Conservation (phyloP, 2,329 filamentous ascomycete genomes). For the Venturia effusa region DNA sequence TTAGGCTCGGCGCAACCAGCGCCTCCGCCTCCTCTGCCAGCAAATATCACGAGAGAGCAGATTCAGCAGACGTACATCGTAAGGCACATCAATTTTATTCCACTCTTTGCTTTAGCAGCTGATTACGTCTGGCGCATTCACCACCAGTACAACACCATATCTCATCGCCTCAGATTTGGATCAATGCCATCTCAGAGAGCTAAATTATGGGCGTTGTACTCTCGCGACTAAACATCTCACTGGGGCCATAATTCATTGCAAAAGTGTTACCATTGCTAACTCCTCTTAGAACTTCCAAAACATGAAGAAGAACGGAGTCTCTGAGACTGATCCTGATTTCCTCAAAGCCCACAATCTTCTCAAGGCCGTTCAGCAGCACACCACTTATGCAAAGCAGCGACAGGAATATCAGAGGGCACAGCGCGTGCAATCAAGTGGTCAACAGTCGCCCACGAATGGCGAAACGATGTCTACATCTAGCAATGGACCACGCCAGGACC, state of each 20-base stretch:
- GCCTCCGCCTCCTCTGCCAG: slow-evolving; percentile 14
- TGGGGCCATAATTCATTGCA: not conserved
- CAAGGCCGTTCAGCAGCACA: slow-evolving; percentile 54
- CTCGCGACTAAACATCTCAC: not conserved
- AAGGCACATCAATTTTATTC: slow-evolving; percentile 22
- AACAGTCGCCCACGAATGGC: slow-evolving; percentile 27
- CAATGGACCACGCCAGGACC: not conserved
- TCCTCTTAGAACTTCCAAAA: slow-evolving; percentile 38
- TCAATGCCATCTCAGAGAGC: not conserved
- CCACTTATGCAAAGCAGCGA: slow-evolving; percentile 38
- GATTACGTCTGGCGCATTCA: slow-evolving; percentile 12
- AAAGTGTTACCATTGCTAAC: not conserved
- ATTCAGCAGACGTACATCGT: slow-evolving; percentile 65
- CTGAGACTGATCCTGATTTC: slow-evolving; percentile 75
- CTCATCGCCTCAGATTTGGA: not conserved
- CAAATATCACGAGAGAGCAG: slow-evolving; percentile 63
- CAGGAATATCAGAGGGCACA: slow-evolving; percentile 32
- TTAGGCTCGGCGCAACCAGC: not conserved
- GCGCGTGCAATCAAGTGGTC: slow-evolving; percentile 32
- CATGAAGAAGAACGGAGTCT: slow-evolving; percentile 78
- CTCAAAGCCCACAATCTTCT: slow-evolving; percentile 72
- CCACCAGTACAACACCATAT: not conserved
- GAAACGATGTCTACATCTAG: slow-evolving; percentile 4
- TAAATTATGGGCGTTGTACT: not conserved
- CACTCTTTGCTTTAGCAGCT: not conserved